Evolutionary conservation across 1,284 basidiomycete genomes (phyloP).

Genomic region (Papiliotrema laurentii): DNA sequence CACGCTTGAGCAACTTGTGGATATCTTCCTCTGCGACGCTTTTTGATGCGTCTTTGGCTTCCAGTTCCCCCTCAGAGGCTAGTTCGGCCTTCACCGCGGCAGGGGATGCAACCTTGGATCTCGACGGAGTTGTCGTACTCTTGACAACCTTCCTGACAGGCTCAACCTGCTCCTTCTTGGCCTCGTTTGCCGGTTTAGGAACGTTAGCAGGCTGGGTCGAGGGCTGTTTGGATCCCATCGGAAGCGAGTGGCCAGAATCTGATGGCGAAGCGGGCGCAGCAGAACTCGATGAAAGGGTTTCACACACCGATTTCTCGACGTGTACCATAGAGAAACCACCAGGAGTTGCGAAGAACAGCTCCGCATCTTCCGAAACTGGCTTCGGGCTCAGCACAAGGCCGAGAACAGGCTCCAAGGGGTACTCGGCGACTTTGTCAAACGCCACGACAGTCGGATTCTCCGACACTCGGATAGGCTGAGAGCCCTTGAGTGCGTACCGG

Average conservation of each 20-base stretch:
- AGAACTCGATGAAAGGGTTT: not conserved
- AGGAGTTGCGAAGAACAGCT: slow-evolving; percentile 30
- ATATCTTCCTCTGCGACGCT: not conserved
- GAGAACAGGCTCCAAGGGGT: slow-evolving; percentile 27
- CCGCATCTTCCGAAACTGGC: slow-evolving; percentile 12
- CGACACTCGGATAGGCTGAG: slow-evolving; percentile 22
- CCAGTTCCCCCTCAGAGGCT: not conserved
- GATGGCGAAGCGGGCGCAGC: not conserved
- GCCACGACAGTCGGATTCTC: slow-evolving; percentile 13
- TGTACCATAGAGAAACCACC: slow-evolving; percentile 25
- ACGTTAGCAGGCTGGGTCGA: not conserved
- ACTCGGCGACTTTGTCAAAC: slow-evolving; percentile 31
- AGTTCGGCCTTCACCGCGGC: not conserved
- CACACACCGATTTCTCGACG: slow-evolving; percentile 11
- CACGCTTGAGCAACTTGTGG: no score
- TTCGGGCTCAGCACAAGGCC: slow-evolving; percentile 20
- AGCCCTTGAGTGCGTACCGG: slow-evolving; percentile 35
- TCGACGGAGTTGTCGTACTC: no score
- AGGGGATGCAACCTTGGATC: not conserved
- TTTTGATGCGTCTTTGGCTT: not conserved
- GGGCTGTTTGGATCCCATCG: not conserved
- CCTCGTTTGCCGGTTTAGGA: not conserved
- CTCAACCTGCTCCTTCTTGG: not conserved
- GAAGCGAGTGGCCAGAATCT: not conserved
- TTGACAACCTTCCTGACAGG: not conserved